Percentiles rank a stretch among this genome's conserved stretches.
phyloP scores from a whole-genome alignment of 768 basidiomycete species.

The Auricularia cornea region DNA sequence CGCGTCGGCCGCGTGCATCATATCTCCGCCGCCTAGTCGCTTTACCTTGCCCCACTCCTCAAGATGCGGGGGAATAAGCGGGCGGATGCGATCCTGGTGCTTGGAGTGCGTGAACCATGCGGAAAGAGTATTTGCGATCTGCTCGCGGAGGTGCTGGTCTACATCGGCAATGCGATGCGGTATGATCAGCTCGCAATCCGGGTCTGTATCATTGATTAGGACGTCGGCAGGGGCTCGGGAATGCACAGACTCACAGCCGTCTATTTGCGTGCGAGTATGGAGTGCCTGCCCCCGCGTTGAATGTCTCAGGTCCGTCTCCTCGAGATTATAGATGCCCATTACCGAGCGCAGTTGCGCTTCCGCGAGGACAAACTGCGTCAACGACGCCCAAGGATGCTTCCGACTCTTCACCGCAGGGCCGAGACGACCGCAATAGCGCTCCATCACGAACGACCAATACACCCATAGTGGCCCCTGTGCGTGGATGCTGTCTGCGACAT shows the following conservation, averaged over 20 bases:
- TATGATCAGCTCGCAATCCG: too few relatives aligned
- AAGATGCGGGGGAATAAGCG: slow-evolving; percentile 8
- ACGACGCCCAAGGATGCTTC: slow-evolving; percentile 20
- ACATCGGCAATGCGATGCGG: too few relatives aligned
- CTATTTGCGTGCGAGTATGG: slow-evolving; percentile 12
- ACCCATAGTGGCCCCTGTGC: slow-evolving; percentile 26
- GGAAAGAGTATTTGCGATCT: slow-evolving; percentile 7
- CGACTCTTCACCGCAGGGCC: slow-evolving; percentile 15
- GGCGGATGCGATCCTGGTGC: slow-evolving; percentile 2
- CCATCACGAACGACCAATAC: slow-evolving; percentile 30
- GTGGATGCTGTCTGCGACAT: slow-evolving; percentile 24
- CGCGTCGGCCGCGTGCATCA: slow-evolving; percentile 7
- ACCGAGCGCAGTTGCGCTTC: slow-evolving; percentile 21
- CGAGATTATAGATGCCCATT: slow-evolving; percentile 18
- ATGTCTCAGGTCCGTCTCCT: slow-evolving; percentile 1
- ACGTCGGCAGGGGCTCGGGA: too few relatives aligned
- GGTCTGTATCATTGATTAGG: too few relatives aligned
- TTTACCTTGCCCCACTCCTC: slow-evolving; percentile 18
- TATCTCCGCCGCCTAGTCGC: slow-evolving; percentile 19
- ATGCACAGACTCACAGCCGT: slow-evolving; percentile 18
- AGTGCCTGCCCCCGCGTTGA: too few relatives aligned
- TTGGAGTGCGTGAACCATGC: background rate
- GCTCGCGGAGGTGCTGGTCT: too few relatives aligned
- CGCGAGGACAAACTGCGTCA: slow-evolving; percentile 19
- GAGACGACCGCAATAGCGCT: slow-evolving; percentile 26